These are phyloP conservation scores for Ramichloridium luteum DNA, from an alignment of 2,329 filamentous ascomycete species.

Conservation along the genomic window DNA sequence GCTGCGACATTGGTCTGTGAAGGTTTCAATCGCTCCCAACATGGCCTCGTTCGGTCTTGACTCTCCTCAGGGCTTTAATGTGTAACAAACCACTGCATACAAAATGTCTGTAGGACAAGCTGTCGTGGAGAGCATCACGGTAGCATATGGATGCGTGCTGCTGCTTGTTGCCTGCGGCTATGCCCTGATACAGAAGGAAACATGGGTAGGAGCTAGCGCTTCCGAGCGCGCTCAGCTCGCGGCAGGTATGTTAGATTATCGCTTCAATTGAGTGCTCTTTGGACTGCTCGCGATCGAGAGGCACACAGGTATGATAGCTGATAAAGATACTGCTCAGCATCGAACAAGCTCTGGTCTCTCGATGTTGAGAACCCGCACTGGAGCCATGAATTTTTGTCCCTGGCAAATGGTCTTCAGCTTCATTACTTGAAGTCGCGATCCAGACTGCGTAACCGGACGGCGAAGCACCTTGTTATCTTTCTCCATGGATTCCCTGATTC, in stretches of 20 bases:
- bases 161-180: not conserved
- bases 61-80: too few relatives aligned
- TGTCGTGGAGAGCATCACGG: not conserved
- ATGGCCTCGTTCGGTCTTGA: too few relatives aligned
- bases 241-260: too few relatives aligned
- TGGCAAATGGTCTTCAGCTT: conserved; percentile 38
- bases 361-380: conserved; percentile 34
- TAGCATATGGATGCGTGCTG: not conserved
- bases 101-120: not conserved
- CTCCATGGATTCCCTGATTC: conserved; percentile 51
- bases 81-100: too few relatives aligned
- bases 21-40: too few relatives aligned
- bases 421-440: conserved; percentile 36
- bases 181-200: not conserved
- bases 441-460: conserved; percentile 12
- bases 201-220: not conserved
- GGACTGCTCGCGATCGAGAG: not conserved
- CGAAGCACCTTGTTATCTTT: conserved; percentile 36
- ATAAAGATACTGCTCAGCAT: conserved; percentile 30
- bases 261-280: conserved; percentile 1
- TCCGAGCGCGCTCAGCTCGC: not conserved
- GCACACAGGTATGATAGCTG: not conserved
- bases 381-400: conserved; percentile 40
- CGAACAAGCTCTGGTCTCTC: conserved; percentile 43
- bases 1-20: too few relatives aligned